Percentiles rank a stretch among this genome's conserved stretches.
Conservation (phyloP, 2,329 filamentous ascomycete species). For the Colletotrichum noveboracense region DNA sequence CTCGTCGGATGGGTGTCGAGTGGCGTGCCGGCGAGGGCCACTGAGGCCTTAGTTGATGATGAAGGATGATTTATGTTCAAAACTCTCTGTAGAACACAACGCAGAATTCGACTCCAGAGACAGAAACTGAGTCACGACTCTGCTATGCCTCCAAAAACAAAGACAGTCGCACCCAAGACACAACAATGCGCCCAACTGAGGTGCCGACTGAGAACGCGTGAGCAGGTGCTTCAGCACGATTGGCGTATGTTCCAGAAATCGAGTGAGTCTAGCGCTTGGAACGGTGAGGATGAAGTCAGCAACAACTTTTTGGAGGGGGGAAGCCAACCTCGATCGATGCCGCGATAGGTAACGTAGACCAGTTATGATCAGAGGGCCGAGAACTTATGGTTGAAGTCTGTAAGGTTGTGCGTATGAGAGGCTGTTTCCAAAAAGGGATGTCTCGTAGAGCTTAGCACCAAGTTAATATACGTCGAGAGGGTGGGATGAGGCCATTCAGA, state of each 20-base stretch:
- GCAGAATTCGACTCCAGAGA: neutral
- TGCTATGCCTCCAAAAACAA: neutral
- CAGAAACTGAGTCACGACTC: neutral
- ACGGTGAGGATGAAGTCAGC: neutral
- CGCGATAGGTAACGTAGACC: neutral
- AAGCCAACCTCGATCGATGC: constrained; percentile 2
- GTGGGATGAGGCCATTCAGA: neutral
- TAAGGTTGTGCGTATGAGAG: neutral
- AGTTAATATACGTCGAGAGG: neutral
- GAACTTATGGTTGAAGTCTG: neutral
- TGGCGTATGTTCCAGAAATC: neutral
- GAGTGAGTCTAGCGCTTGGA: neutral
- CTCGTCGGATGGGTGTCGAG: neutral
- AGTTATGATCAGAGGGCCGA: neutral
- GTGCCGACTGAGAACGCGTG: neutral
- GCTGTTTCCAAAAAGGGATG: neutral
- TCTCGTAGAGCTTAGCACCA: neutral
- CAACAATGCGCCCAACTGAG: neutral
- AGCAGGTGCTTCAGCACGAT: neutral
- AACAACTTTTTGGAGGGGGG: neutral
- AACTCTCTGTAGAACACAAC: neutral
- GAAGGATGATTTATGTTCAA: neutral
- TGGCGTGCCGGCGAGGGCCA: neutral
- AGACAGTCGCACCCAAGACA: neutral
- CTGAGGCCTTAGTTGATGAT: neutral